Evolutionary conservation across 2,329 filamentous ascomycete species (phyloP).

Genomic region (Plenodomus tracheiphilus): DNA sequence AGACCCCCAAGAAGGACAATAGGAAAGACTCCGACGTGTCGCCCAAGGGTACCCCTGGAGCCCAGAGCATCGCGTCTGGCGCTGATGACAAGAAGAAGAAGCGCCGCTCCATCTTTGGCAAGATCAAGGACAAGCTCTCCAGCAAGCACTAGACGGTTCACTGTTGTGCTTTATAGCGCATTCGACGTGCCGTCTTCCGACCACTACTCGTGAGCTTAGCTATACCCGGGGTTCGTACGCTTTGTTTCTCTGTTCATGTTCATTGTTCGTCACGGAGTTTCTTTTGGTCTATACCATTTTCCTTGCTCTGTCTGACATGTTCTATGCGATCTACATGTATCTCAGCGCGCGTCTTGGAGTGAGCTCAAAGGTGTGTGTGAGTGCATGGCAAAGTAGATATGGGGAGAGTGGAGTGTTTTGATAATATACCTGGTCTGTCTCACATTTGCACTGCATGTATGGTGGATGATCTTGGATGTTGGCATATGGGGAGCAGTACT

Average conservation of each 20-base stretch:
- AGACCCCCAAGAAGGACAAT: slow-evolving; percentile 35
- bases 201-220: slow-evolving; percentile 20
- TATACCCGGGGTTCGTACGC: slow-evolving; percentile 24
- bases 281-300: slow-evolving; percentile 44
- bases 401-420: background rate
- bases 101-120: slow-evolving; percentile 53
- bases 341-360: background rate
- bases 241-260: slow-evolving; percentile 31
- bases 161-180: slow-evolving; percentile 10
- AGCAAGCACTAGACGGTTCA: slow-evolving; percentile 31
- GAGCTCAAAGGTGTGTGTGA: background rate
- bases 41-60: slow-evolving; percentile 44
- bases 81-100: slow-evolving; percentile 51
- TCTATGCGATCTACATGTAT: slow-evolving; percentile 5
- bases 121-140: slow-evolving; percentile 54
- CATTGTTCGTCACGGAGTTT: slow-evolving; percentile 32
- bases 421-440: background rate
- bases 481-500: background rate
- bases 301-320: slow-evolving; percentile 24
- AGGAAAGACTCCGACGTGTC: slow-evolving; percentile 33
- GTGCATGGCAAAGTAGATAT: background rate
- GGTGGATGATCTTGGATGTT: background rate
- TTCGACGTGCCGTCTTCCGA: slow-evolving; percentile 11
- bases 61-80: slow-evolving; percentile 39
- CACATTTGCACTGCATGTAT: background rate